A percentile compares a stretch with the other conserved stretches of the same genome.
Conservation (phyloP, 257 asterid genomes). For the Eucommia ulmoides region DNA sequence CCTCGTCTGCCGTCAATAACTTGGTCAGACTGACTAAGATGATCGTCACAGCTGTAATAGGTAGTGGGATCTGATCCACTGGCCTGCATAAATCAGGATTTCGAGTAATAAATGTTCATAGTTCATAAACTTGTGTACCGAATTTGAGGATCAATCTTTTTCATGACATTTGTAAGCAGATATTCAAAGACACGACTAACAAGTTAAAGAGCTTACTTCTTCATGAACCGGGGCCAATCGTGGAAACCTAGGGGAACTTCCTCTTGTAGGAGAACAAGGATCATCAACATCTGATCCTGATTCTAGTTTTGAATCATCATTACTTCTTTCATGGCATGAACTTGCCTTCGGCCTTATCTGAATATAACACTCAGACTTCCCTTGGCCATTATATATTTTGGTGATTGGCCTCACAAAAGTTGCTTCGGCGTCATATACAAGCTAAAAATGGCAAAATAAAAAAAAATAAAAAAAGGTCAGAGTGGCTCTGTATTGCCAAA, state of each 20-base stretch:
- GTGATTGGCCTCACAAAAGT: conserved; percentile 30
- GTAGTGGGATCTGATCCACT: conserved; percentile 42
- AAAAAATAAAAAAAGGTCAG: background rate
- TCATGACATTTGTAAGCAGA: no score
- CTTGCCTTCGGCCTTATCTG: conserved; percentile 42
- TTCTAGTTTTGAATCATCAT: conserved; percentile 35
- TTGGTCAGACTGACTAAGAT: conserved; percentile 32
- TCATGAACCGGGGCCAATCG: conserved; percentile 44
- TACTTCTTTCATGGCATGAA: conserved; percentile 38
- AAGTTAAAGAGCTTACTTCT: conserved; percentile 41
- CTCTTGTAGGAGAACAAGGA: conserved; percentile 36
- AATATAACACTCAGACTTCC: conserved; percentile 26
- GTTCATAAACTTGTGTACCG: background rate
- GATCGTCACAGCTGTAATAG: conserved; percentile 67
- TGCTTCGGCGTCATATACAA: conserved; percentile 47
- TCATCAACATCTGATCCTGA: conserved; percentile 52
- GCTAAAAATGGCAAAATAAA: conserved; percentile 20
- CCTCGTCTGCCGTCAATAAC: conserved; percentile 28
- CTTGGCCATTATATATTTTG: conserved; percentile 33
- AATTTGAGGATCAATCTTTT: background rate
- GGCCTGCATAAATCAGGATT: conserved; percentile 30
- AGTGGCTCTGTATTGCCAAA: background rate
- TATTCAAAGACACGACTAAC: background rate
- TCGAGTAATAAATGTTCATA: background rate
- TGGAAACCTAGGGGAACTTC: conserved; percentile 22